Conservation (phyloP, 768 basidiomycete species). For the Cytidiella melzeri region DNA sequence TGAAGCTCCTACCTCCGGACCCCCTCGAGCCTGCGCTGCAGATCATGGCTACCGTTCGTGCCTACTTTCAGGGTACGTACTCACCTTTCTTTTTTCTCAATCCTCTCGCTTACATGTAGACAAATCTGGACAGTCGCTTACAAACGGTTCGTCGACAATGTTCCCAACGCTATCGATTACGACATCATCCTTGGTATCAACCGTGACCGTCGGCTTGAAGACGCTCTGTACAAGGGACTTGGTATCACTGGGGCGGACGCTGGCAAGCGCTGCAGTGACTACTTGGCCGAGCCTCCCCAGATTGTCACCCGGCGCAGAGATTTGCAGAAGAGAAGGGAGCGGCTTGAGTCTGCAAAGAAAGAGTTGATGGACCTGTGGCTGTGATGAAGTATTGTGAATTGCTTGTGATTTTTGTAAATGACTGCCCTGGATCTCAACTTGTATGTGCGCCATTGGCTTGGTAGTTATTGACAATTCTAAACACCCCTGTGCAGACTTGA, state of each 20-base stretch:
- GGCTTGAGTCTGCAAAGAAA: slow-evolving; percentile 39
- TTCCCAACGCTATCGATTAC: slow-evolving; percentile 39
- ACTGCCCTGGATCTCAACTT: no score
- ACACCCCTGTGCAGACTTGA: no score
- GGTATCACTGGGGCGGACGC: slow-evolving; percentile 46
- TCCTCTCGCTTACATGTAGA: neutral
- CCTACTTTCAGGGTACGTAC: slow-evolving; percentile 64
- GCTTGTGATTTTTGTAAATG: no score
- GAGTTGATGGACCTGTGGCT: slow-evolving; percentile 30
- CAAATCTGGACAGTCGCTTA: slow-evolving; percentile 30
- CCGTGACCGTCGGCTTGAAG: slow-evolving; percentile 38
- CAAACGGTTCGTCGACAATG: slow-evolving; percentile 39
- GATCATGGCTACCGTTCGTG: slow-evolving; percentile 69
- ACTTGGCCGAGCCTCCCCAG: slow-evolving; percentile 44
- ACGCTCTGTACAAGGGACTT: slow-evolving; percentile 40
- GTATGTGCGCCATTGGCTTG: no score
- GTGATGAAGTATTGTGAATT: no score
- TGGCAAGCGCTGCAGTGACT: slow-evolving; percentile 39
- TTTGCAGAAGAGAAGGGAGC: slow-evolving; percentile 43
- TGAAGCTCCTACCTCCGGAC: slow-evolving; percentile 45
- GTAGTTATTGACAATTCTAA: no score
- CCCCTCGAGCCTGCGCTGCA: slow-evolving; percentile 47
- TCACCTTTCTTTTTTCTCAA: neutral
- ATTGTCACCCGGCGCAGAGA: slow-evolving; percentile 42
- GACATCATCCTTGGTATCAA: slow-evolving; percentile 50